These are phyloP conservation scores for Actinomortierella wolfii DNA, from an alignment of 371 early-diverging fungal species.

Conservation along the genomic window DNA sequence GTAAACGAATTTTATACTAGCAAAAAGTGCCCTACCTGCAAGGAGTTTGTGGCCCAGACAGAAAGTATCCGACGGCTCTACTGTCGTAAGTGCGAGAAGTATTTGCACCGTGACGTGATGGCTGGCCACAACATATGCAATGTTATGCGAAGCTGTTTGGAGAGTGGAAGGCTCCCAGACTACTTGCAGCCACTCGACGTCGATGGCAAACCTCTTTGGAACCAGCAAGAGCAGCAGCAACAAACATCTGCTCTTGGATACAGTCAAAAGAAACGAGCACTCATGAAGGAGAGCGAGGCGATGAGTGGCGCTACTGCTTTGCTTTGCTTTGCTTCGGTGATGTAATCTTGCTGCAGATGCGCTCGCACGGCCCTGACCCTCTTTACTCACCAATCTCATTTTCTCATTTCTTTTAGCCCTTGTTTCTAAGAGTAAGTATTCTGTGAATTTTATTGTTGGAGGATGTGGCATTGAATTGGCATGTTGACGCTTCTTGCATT, in stretches of 20 bases:
- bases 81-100: neutral
- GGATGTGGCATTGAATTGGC: neutral
- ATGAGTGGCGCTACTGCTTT: too few species aligned
- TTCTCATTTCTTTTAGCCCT: too few species aligned
- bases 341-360: too few species aligned
- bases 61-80: neutral
- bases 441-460: too few species aligned
- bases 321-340: too few species aligned
- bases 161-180: neutral
- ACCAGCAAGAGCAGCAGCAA: neutral
- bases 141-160: neutral
- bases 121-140: constrained; percentile 4
- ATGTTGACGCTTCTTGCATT: constrained; percentile 11
- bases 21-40: constrained; percentile 2
- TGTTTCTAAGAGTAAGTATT: too few species aligned
- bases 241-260: neutral
- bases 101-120: constrained; percentile 5
- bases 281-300: too few species aligned
- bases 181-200: neutral
- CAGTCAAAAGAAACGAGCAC: neutral
- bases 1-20: constrained; percentile 2
- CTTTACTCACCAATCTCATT: too few species aligned
- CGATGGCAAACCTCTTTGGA: neutral
- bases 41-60: constrained; percentile 1
- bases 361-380: too few species aligned